phyloP scores from a whole-genome alignment of 176 grass and related monocot genomes.

The Aegilops sharonensis region DNA sequence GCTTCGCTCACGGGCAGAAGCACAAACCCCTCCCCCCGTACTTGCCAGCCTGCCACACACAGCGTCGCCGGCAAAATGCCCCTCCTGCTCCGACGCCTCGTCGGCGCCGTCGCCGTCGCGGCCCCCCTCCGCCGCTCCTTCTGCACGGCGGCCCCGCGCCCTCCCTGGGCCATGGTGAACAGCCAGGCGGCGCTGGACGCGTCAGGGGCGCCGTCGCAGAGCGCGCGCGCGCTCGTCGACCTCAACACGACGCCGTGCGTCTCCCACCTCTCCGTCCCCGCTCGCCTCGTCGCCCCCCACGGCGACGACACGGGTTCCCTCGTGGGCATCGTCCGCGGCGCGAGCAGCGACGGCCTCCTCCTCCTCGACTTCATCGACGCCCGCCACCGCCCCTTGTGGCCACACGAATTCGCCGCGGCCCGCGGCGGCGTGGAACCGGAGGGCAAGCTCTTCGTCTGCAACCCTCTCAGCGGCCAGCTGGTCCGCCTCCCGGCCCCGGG shows the following conservation, averaged over 20 bases:
- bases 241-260: neutral
- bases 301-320: too few species aligned
- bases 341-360: neutral
- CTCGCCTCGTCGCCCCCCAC: neutral
- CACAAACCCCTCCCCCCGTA: too few species aligned
- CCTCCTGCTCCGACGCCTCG: neutral
- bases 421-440: neutral
- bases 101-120: neutral
- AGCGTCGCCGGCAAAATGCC: too few species aligned
- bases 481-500: neutral
- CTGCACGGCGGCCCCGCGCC: neutral
- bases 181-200: neutral
- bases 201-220: neutral
- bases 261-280: slow-evolving; percentile 1
- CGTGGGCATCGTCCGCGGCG: neutral
- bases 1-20: too few species aligned
- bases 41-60: too few species aligned
- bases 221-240: neutral
- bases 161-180: neutral
- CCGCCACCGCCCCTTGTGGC: neutral
- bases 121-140: neutral
- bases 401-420: too few species aligned
- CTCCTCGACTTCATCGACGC: neutral
- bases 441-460: neutral
- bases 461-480: too few species aligned